Percentiles rank a stretch among this genome's conserved stretches.
Conservation (phyloP, 306 rosid species). For the Lotus japonicus region DNA sequence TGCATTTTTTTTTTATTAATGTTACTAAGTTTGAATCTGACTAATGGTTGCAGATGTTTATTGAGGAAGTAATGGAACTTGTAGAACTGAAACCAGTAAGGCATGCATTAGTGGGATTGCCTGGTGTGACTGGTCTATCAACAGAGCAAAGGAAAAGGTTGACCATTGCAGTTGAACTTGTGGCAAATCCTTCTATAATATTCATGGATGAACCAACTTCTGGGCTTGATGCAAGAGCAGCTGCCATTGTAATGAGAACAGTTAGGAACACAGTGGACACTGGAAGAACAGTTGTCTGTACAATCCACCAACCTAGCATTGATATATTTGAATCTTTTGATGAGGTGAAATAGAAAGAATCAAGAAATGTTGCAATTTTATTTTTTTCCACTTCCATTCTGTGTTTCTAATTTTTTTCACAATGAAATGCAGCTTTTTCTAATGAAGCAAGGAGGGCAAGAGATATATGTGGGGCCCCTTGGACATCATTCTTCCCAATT, state of each 20-base stretch:
- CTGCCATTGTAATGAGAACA: constrained; percentile 61
- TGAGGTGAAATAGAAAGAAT: constrained; percentile 32
- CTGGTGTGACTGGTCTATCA: constrained; percentile 53
- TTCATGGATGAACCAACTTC: constrained; percentile 80
- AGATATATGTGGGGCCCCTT: constrained; percentile 44
- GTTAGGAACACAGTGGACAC: constrained; percentile 67
- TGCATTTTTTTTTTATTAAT: not conserved
- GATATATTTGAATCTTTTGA: constrained; percentile 62
- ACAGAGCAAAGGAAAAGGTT: constrained; percentile 61
- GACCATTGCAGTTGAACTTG: constrained; percentile 61
- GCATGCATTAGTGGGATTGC: constrained; percentile 51
- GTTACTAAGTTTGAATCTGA: not conserved
- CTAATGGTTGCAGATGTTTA: constrained; percentile 41
- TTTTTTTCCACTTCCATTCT: not conserved
- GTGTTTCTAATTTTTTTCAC: constrained; percentile 4
- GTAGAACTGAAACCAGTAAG: constrained; percentile 49
- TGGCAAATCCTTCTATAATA: constrained; percentile 61
- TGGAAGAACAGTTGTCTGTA: constrained; percentile 64
- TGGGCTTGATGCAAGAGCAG: constrained; percentile 63
- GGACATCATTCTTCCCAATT: constrained; percentile 41
- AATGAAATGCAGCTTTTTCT: constrained; percentile 39
- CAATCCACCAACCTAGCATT: constrained; percentile 69
- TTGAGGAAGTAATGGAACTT: constrained; percentile 62
- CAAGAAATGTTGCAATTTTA: not conserved
- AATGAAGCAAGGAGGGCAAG: constrained; percentile 48